phyloP scores from a whole-genome alignment of 169 alveolate species.

The Cryptosporidium tyzzeri region DNA sequence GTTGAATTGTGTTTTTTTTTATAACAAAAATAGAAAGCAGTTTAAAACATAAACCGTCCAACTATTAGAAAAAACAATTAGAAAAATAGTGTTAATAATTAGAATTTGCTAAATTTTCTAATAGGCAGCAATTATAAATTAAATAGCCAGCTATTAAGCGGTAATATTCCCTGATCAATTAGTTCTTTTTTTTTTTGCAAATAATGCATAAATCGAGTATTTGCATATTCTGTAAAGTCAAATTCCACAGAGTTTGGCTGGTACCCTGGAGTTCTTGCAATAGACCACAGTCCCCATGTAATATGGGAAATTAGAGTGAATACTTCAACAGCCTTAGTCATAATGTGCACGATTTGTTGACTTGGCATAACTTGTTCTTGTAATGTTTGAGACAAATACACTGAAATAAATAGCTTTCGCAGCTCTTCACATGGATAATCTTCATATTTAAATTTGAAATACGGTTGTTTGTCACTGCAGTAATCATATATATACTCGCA shows the following conservation, averaged over 20 bases:
- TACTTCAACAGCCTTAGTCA: conserved; percentile 80
- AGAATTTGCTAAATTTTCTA: neutral
- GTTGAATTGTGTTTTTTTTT: too few relatives aligned
- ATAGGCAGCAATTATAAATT: neutral
- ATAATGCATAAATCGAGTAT: conserved; percentile 41
- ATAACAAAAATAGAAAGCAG: neutral
- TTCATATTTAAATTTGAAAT: conserved; percentile 77
- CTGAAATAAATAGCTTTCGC: conserved; percentile 80
- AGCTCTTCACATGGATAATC: conserved; percentile 81
- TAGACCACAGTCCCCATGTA: conserved; percentile 85
- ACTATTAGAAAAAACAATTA: neutral
- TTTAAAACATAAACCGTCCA: too few relatives aligned
- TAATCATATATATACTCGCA: conserved; percentile 82
- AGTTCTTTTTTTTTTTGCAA: conserved; percentile 45
- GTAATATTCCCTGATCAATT: conserved; percentile 41
- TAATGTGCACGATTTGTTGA: conserved; percentile 76
- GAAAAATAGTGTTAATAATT: neutral
- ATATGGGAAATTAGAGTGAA: conserved; percentile 82
- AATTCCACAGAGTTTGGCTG: conserved; percentile 74
- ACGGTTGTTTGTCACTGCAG: conserved; percentile 79
- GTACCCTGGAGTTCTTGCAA: conserved; percentile 77
- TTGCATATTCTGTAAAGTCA: conserved; percentile 78
- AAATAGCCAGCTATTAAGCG: conserved; percentile 1
- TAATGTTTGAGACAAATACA: conserved; percentile 80
- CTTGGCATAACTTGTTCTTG: conserved; percentile 67